Conservation (phyloP, 73 alveolate genomes). For the Stentor coeruleus region DNA sequence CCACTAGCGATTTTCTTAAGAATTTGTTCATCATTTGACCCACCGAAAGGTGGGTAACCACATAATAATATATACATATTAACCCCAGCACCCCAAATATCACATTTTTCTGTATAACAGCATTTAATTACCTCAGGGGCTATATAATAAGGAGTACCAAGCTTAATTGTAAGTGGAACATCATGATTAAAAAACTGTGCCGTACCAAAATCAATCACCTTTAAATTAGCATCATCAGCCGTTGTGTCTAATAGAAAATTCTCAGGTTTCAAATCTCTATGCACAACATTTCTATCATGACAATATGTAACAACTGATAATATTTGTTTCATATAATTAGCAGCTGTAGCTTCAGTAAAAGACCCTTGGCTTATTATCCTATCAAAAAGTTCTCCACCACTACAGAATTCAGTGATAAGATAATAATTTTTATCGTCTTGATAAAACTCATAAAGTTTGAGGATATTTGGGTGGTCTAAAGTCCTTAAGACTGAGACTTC, state of each 20-base stretch:
- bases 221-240: neutral
- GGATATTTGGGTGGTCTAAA: constrained; percentile 77
- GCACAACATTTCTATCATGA: neutral
- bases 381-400: constrained; percentile 72
- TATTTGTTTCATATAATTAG: neutral
- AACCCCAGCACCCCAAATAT: constrained; percentile 4
- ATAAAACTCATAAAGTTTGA: constrained; percentile 79
- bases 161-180: neutral
- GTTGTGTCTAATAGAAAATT: neutral
- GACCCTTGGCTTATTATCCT: constrained; percentile 31
- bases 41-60: neutral
- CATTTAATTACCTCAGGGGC: neutral
- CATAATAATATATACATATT: neutral
- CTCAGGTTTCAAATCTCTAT: neutral
- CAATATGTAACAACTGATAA: neutral
- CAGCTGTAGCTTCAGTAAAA: neutral
- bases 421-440: constrained; percentile 75
- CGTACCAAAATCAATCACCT: neutral
- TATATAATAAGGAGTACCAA: neutral
- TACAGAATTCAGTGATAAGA: constrained; percentile 62
- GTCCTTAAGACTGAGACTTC: neutral
- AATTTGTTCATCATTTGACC: neutral
- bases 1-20: neutral
- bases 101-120: neutral
- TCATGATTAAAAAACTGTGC: neutral